These are phyloP conservation scores for Stentor coeruleus DNA, from an alignment of 73 alveolate genomes.

Conservation along the genomic window DNA sequence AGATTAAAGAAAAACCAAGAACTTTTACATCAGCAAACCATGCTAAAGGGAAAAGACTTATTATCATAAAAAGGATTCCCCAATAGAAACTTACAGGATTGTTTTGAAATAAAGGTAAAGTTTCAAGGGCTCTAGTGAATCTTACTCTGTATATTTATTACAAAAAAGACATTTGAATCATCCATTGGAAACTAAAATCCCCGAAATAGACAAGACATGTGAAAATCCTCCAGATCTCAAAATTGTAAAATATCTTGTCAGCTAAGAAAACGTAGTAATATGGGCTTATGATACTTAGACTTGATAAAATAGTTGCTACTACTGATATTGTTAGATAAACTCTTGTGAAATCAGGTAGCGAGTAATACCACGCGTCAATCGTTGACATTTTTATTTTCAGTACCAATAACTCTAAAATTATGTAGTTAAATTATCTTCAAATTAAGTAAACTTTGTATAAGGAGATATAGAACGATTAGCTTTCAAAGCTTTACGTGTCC, in stretches of 20 bases:
- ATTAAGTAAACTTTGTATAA: too few species aligned
- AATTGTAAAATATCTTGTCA: background rate
- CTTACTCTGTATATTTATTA: background rate
- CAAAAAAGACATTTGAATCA: background rate
- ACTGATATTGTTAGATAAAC: background rate
- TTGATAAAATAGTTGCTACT: background rate
- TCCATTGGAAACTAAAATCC: background rate
- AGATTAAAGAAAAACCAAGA: background rate
- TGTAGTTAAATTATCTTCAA: too few species aligned
- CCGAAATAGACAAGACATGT: background rate
- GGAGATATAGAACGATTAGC: background rate
- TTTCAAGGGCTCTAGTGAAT: background rate
- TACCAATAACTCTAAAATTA: background rate
- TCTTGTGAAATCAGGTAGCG: background rate
- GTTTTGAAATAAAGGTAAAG: background rate
- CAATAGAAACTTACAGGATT: background rate
- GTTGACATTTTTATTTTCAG: background rate
- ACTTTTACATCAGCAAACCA: background rate
- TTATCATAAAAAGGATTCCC: background rate
- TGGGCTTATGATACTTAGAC: background rate
- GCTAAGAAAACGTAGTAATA: background rate
- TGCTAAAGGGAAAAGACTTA: background rate
- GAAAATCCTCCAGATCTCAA: background rate
- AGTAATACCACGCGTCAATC: constrained; percentile 13
- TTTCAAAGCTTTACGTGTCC: background rate